Conservation (phyloP, 1,139 yeast genomes). For the Lodderomyces elongisporus region DNA sequence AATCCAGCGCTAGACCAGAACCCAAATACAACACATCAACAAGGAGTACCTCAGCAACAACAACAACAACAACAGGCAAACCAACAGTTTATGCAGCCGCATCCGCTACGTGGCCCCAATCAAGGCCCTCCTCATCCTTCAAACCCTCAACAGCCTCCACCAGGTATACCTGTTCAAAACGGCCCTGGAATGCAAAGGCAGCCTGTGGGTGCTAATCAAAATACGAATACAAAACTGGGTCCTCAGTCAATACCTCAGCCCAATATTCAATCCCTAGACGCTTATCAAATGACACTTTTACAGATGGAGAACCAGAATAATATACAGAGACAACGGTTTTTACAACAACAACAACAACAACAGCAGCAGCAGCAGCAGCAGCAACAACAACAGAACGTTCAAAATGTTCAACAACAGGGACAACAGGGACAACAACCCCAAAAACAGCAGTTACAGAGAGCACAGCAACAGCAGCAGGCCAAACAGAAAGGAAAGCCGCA, state of each 20-base stretch:
- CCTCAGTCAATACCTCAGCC: constrained; percentile 9
- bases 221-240: neutral
- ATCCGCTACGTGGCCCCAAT: neutral
- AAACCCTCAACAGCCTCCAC: constrained; percentile 1
- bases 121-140: neutral
- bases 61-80: constrained; percentile 10
- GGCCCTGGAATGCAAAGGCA: too few species aligned
- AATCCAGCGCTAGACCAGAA: constrained; percentile 6
- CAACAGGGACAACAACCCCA: constrained; percentile 4
- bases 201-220: too few species aligned
- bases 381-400: constrained; percentile 1
- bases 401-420: neutral
- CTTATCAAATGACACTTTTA: constrained; percentile 22
- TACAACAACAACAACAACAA: constrained; percentile 20
- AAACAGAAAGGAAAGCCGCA: neutral
- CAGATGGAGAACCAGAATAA: constrained; percentile 26
- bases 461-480: constrained; percentile 4
- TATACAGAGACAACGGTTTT: constrained; percentile 21
- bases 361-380: constrained; percentile 11
- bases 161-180: too few species aligned
- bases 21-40: constrained; percentile 12
- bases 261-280: constrained; percentile 18
- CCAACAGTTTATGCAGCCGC: constrained; percentile 13
- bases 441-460: constrained; percentile 10
- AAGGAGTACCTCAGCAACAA: constrained; percentile 13